These are phyloP conservation scores for Geoglossum glabrum DNA, from an alignment of 495 filamentous ascomycete species.

Conservation along the genomic window DNA sequence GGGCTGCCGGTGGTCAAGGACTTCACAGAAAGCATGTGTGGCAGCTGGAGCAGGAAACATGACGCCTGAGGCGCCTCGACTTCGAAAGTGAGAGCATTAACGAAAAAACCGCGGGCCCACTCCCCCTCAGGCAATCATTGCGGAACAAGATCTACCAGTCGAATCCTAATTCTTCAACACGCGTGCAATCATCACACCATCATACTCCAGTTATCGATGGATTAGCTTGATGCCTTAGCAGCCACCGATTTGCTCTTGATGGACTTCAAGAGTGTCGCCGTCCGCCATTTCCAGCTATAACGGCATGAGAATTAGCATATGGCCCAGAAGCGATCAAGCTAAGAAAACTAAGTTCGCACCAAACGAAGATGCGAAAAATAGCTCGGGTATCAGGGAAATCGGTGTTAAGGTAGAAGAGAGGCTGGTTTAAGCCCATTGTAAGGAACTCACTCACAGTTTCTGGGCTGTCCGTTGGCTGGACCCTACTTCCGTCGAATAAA, in stretches of 20 bases:
- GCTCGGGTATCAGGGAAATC: neutral
- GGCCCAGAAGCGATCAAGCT: neutral
- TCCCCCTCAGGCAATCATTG: neutral
- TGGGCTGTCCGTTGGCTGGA: slow-evolving; percentile 73
- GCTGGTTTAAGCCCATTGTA: neutral
- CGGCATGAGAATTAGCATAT: neutral
- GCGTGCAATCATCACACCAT: neutral
- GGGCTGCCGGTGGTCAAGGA: neutral
- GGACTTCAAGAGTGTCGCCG: slow-evolving; percentile 90
- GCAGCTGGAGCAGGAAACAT: neutral
- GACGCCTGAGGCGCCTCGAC: neutral
- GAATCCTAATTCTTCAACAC: neutral
- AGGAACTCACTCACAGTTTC: slow-evolving; percentile 50
- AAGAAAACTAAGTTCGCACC: neutral
- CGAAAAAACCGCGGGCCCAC: neutral
- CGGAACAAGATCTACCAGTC: neutral
- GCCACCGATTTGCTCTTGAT: slow-evolving; percentile 93
- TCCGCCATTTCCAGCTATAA: slow-evolving; percentile 86
- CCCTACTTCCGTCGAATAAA: slow-evolving; percentile 83
- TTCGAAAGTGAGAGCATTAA: neutral
- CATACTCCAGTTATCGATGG: neutral
- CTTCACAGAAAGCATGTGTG: neutral
- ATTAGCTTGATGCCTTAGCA: slow-evolving; percentile 9
- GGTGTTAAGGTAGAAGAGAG: neutral
- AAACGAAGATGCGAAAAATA: neutral